Evolutionary conservation across 805 yeast species (phyloP).

Genomic region (Sporopachydermia quercuum): DNA sequence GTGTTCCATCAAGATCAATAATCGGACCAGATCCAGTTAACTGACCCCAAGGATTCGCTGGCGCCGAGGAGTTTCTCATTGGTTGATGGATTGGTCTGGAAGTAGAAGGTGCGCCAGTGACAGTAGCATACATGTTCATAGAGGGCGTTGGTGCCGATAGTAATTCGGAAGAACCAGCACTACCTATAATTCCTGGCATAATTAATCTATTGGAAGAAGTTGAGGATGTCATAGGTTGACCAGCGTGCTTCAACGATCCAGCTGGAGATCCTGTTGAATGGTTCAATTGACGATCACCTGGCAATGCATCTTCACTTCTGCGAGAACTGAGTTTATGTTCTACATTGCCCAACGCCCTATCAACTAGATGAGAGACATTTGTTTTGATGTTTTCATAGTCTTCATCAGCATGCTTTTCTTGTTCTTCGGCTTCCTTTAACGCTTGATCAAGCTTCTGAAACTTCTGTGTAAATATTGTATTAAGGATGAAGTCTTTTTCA

Average conservation of each 20-base stretch:
- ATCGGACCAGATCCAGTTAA: background rate
- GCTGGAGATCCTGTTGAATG: background rate
- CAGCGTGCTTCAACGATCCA: too few species aligned
- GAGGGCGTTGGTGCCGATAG: background rate
- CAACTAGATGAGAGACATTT: background rate
- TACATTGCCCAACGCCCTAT: background rate
- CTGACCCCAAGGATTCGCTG: background rate
- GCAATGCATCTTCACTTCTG: background rate
- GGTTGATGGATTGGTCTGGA: background rate
- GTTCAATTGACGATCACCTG: background rate
- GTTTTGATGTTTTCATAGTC: background rate
- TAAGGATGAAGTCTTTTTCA: slow-evolving; percentile 1
- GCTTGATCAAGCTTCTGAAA: background rate
- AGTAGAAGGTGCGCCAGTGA: background rate
- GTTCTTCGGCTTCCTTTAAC: background rate
- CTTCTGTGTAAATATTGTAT: slow-evolving; percentile 1
- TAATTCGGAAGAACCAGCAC: background rate
- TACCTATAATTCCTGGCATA: background rate
- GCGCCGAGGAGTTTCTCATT: background rate
- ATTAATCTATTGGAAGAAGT: too few species aligned
- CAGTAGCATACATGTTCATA: background rate
- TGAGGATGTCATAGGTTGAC: too few species aligned
- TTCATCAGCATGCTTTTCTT: background rate
- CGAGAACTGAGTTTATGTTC: background rate
- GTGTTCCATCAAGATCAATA: background rate